Evolutionary conservation across 2,329 filamentous ascomycete genomes (phyloP), one percentile per base, ranked within the genome.

Genomic region (Exophiala lecanii-corni): DNA sequence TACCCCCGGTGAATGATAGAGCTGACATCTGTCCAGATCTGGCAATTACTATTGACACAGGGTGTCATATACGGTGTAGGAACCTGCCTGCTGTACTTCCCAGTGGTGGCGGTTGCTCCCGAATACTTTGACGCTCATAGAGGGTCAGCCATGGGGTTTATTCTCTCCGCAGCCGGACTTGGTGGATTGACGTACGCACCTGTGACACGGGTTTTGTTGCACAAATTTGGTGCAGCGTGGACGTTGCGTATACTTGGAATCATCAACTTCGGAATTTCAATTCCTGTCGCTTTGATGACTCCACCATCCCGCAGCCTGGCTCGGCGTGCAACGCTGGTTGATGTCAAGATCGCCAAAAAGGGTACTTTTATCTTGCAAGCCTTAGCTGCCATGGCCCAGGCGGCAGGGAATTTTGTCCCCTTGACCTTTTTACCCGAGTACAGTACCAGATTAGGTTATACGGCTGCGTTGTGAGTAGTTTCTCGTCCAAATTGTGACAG

Each of bases 101-200:
- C 71, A 6, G 69, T 66, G 23, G 73, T 80, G 30, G 63, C 65
- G 1, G 75, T 82, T 30, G 65, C 73, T 0, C 73, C 79, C 2
- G 78, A 82, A 48, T 83, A 79, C 78, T 84, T 84, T 52, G 70
- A 70, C 3, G 73, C 70, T 2, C 67, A 68, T 12, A 65, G 79
- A 2, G 74, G 73, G 39, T 68, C 83, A 3, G 79, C 79, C 5
- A 80, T 78, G 55, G 78, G 78, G 1, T 71, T 82, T 38, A 69
- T 72, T 1, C 71, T 78, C 1, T 71, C 75, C 2, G 79, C 78
- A 0, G 74, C 72, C 18, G 79, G 79, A 0, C 49, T 82, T 0
- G 79, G 79, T 2, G 79, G 79, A 0, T 57, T 82, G 9, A 64
- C 74, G 1, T 83, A 79, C 55, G 61, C 65, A 3, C 62, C 63